Percentiles rank a stretch among this genome's conserved stretches.
phyloP scores from a whole-genome alignment of 345 rosid species.

The Streptanthus diversifolius region DNA sequence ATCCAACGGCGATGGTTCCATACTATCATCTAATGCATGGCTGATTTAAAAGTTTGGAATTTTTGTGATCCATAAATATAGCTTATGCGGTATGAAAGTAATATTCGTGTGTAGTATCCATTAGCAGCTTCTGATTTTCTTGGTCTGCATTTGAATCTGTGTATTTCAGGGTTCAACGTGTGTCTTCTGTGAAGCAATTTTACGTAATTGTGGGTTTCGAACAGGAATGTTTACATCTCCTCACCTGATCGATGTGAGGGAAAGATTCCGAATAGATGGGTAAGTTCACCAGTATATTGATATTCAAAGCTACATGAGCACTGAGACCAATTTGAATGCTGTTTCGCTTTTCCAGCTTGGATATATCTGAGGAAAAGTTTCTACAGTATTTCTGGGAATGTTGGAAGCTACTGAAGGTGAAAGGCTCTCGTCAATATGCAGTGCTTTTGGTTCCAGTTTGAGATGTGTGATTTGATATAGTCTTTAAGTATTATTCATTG shows the following conservation, averaged over 20 bases:
- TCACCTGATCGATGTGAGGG: conserved; percentile 90
- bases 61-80: neutral
- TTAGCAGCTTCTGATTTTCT: conserved; percentile 7
- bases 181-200: conserved; percentile 74
- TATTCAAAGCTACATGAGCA: conserved; percentile 9
- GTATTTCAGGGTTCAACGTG: conserved; percentile 85
- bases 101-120: neutral
- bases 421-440: neutral
- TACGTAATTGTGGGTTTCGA: conserved; percentile 74
- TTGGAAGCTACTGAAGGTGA: conserved; percentile 71
- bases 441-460: neutral
- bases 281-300: conserved; percentile 36
- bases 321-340: conserved; percentile 8
- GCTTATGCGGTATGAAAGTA: neutral
- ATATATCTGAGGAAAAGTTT: conserved; percentile 81
- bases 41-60: neutral
- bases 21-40: conserved; percentile 8
- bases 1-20: too few species aligned
- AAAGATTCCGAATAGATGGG: conserved; percentile 80
- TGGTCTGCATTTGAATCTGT: neutral
- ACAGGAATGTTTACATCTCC: conserved; percentile 92
- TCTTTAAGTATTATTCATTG: neutral
- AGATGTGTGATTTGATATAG: neutral
- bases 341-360: conserved; percentile 50
- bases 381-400: conserved; percentile 82